phyloP scores from a whole-genome alignment of 805 yeast genomes.

The Yamadazyma laniorum region DNA sequence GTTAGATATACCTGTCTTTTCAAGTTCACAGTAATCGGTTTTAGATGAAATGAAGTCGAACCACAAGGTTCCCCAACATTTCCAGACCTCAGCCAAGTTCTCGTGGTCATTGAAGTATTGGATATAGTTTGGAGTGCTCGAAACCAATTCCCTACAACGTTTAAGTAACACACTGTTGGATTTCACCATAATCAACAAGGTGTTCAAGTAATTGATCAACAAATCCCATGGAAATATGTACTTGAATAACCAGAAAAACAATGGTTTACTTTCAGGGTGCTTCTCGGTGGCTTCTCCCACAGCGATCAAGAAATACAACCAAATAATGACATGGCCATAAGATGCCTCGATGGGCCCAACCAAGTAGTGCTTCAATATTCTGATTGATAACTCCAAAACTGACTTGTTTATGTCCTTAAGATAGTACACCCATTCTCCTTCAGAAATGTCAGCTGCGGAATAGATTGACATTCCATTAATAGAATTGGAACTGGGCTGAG shows the following conservation, averaged over 20 bases:
- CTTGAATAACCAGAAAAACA: slow-evolving; percentile 51
- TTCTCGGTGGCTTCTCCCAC: slow-evolving; percentile 53
- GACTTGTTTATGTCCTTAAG: slow-evolving; percentile 58
- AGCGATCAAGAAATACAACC: slow-evolving; percentile 71
- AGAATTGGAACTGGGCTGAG: slow-evolving; percentile 18
- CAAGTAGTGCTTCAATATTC: slow-evolving; percentile 63
- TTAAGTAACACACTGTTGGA: slow-evolving; percentile 24
- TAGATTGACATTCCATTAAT: slow-evolving; percentile 31
- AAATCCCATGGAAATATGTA: slow-evolving; percentile 69
- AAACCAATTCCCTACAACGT: slow-evolving; percentile 20
- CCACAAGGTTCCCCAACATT: slow-evolving; percentile 84
- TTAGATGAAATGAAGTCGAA: slow-evolving; percentile 59
- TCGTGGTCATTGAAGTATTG: slow-evolving; percentile 57
- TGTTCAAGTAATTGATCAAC: slow-evolving; percentile 61
- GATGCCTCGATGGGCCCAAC: slow-evolving; percentile 71
- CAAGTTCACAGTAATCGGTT: slow-evolving; percentile 48
- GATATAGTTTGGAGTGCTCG: slow-evolving; percentile 38
- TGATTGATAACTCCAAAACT: slow-evolving; percentile 64
- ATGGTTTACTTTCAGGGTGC: slow-evolving; percentile 44
- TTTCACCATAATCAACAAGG: slow-evolving; percentile 40
- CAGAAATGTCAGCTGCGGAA: slow-evolving; percentile 35
- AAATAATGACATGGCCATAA: slow-evolving; percentile 70
- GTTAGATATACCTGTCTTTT: slow-evolving; percentile 56
- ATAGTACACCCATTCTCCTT: slow-evolving; percentile 55
- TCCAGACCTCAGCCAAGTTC: slow-evolving; percentile 73